These are phyloP conservation scores for Neurospora cerealis DNA, from an alignment of 495 filamentous ascomycete genomes.

Conservation along the genomic window DNA sequence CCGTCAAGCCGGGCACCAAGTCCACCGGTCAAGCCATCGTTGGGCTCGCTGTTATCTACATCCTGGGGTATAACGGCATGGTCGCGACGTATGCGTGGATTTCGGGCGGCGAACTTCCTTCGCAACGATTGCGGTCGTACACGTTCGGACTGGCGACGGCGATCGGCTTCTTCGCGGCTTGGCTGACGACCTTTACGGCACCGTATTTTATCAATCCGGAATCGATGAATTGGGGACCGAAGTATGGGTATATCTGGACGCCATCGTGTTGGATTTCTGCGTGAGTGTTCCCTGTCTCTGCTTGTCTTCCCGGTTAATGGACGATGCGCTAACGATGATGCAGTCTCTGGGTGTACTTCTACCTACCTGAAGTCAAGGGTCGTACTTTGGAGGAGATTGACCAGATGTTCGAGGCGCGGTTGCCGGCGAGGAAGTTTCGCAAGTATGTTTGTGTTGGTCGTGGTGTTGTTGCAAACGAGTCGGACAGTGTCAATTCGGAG, in stretches of 20 bases:
- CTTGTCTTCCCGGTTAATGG: conserved; percentile 29
- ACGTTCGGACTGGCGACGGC: conserved; percentile 44
- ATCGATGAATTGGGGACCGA: conserved; percentile 46
- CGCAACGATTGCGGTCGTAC: conserved; percentile 39
- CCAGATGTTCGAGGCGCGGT: conserved; percentile 30
- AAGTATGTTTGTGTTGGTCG: conserved; percentile 31
- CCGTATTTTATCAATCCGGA: conserved; percentile 54
- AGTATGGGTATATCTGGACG: conserved; percentile 46
- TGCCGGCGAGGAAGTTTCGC: conserved; percentile 39
- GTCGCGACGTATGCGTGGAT: conserved; percentile 49
- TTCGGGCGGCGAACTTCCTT: conserved; percentile 46
- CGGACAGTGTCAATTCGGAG: not conserved
- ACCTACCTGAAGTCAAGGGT: not conserved
- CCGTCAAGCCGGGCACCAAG: conserved; percentile 32
- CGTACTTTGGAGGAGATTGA: conserved; percentile 3
- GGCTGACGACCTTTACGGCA: conserved; percentile 49
- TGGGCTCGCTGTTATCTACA: conserved; percentile 41
- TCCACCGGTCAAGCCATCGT: conserved; percentile 42
- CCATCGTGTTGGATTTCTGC: conserved; percentile 21
- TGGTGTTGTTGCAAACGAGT: not conserved
- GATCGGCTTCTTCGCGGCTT: conserved; percentile 42
- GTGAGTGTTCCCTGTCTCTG: conserved; percentile 42
- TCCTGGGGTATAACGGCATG: conserved; percentile 42
- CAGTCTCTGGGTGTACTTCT: conserved; percentile 9
- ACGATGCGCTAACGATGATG: conserved; percentile 43